Base-by-base conservation (phyloP, 768 basidiomycete genomes). In the Glaciozyma martinii region DNA sequence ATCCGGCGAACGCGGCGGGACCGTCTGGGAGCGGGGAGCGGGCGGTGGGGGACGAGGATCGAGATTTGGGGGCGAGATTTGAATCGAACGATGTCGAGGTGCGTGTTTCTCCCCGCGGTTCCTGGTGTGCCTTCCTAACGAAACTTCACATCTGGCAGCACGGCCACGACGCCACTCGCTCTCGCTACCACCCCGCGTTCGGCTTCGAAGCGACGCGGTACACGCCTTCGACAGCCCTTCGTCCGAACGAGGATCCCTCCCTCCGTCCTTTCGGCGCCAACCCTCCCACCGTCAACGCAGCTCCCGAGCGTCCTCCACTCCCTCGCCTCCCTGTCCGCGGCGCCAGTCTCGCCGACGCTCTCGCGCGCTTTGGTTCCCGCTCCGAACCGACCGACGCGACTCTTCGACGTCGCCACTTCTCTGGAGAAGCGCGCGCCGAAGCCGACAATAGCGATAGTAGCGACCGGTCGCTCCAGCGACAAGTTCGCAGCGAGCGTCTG, bases 1-100 rank as follows among this genome's bases (percentile, higher is more conserved):
- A 66, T 42, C 65, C 60, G 5, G 60, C 65, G 9, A 5, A n/a
- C 27, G 60, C 65, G 3, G 43, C 56, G 2, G 65, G 65, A 9
- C 18, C 25, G n/a, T 30, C 58, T 37, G 59, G 32, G 49, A 30
- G 21, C 16, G 37, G 55, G 19, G n/a, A n/a, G n/a, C n/a, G 25
- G 30, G 47, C 40, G 49, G 21, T n/a, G 37, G 27, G 8, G 21
- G 18, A 42, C 47, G 15, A 25, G 27, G 53, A n/a, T 9, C 46
- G 42, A 1, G 6, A 25, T 3, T 8, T 56, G 21, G 52, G 13
- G 16, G 29, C 47, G 44, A 37, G 54, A 43, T 27, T 21, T 32
- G 27, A 29, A 16, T 7, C 15, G 57, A 27, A 25, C 19, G 59
- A 56, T 37, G 23, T 16, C n/a, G n/a, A n/a, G n/a, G 23, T 15